A percentile compares a stretch with the other conserved stretches of the same genome.
Conservation (phyloP, 1,139 yeast species). For the Schizosaccharomyces versatilis region DNA sequence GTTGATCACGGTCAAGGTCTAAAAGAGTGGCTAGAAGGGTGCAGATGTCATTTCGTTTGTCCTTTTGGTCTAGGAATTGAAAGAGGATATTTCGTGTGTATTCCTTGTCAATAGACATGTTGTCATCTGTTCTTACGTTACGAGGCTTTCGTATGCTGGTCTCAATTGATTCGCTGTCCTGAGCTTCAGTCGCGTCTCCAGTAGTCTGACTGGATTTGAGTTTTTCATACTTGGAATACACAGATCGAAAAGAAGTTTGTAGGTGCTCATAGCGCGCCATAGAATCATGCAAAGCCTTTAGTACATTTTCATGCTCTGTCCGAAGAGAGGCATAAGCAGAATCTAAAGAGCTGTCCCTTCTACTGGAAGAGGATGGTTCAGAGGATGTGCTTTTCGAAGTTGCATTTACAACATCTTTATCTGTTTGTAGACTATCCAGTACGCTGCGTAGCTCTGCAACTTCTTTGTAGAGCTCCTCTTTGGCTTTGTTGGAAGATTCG, state of each 20-base stretch:
- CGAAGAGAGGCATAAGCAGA: neutral
- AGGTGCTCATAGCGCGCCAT: constrained; percentile 1
- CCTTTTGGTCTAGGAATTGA: neutral
- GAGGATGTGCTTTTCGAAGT: no score
- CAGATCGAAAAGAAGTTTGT: neutral
- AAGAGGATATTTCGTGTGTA: constrained; percentile 2
- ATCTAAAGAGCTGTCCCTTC: no score
- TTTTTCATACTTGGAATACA: neutral
- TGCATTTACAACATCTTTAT: no score
- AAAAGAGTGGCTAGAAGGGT: neutral
- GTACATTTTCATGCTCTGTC: neutral
- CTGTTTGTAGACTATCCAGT: no score
- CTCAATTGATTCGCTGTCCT: no score
- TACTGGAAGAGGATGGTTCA: no score
- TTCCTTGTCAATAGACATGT: neutral
- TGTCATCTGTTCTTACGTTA: neutral
- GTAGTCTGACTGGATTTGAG: no score
- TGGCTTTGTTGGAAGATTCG: no score
- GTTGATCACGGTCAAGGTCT: neutral
- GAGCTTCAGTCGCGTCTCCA: no score
- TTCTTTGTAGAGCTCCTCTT: no score
- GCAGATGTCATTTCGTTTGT: neutral
- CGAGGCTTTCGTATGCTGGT: neutral
- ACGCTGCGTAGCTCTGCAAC: no score
- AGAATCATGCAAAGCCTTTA: neutral